Evolutionary conservation across 192 early-diverging fungal species (phyloP).

Genomic region (Coemansia sp.): DNA sequence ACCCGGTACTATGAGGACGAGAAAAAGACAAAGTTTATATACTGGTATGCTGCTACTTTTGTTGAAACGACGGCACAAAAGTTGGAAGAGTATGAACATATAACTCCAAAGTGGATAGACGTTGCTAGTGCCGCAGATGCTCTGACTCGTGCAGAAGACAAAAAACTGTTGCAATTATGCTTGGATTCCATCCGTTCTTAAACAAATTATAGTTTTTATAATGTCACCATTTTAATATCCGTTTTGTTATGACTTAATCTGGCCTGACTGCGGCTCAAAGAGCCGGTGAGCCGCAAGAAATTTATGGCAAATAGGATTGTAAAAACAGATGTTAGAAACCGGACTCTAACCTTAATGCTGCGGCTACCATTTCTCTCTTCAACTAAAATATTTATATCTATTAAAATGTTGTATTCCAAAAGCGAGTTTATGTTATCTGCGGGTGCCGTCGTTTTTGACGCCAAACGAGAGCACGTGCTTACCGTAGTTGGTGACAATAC

Average conservation of each 20-base stretch:
- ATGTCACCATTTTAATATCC: no score
- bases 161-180: constrained; percentile 13
- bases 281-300: no score
- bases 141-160: constrained; percentile 25
- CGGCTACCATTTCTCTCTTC: no score
- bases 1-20: constrained; percentile 12
- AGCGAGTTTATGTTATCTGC: constrained; percentile 32
- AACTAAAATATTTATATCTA: not conserved
- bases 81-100: constrained; percentile 26
- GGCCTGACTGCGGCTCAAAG: no score
- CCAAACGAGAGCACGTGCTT: constrained; percentile 11
- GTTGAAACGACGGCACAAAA: constrained; percentile 17
- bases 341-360: no score
- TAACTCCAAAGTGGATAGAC: constrained; percentile 24
- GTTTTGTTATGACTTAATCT: no score
- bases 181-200: not conserved
- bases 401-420: constrained; percentile 23
- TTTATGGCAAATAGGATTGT: no score
- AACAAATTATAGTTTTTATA: no score
- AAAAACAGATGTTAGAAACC: no score
- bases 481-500: constrained; percentile 14
- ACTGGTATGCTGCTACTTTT: constrained; percentile 42
- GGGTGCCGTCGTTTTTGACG: constrained; percentile 45
- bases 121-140: not conserved
- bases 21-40: constrained; percentile 34